Evolutionary conservation across 495 filamentous ascomycete genomes (phyloP), one percentile per base, ranked within the genome.

Genomic region (Talaromyces nanjingensis): DNA sequence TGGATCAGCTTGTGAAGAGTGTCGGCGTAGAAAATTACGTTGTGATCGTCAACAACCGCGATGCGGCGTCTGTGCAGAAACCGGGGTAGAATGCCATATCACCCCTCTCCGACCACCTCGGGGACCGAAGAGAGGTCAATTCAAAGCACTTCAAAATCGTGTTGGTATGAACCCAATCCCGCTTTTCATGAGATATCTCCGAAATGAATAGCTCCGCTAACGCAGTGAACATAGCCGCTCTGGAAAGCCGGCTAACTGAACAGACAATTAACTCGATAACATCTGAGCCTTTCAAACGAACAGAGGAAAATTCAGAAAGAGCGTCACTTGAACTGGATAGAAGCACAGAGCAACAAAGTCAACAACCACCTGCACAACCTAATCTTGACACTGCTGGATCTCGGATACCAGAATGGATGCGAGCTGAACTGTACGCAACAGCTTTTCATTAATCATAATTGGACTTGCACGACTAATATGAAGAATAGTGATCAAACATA

Each of bases 61-160:
- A 62, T 85, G 83, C 68, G 72, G 78, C 37, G 77, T 77, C 1
- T 86, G 81, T 64, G 74, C 69, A 29, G 77, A 81, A 24, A 72
- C 75, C 14, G 79, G 77, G 14, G 69, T 79, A 31, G 65, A 68
- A 22, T 85, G 82, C 69, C 74, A 79, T 56, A 73, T 83, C 49
- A 80, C 72, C 69, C 76, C 77, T 39, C 68, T 74, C 29, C 78
- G 79, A 12, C 71, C 74, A 18, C 72, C 74, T 22, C 72, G 83
- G 7, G 82, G 83, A 0, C 83, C 83, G 0, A 80, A 83, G 62
- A 83, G 80, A 59, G 81, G 83, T 12, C 77, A 83, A 53, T 69
- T 83, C 62, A 79, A 81, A 29, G 78, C 77, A 0, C 70, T 83
- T 29, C 72, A 76, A 58, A 77, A 71, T 53, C 72, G 78, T 16